Base-by-base conservation (phyloP, 805 yeast genomes). In the Yarrowia sp. region DNA sequence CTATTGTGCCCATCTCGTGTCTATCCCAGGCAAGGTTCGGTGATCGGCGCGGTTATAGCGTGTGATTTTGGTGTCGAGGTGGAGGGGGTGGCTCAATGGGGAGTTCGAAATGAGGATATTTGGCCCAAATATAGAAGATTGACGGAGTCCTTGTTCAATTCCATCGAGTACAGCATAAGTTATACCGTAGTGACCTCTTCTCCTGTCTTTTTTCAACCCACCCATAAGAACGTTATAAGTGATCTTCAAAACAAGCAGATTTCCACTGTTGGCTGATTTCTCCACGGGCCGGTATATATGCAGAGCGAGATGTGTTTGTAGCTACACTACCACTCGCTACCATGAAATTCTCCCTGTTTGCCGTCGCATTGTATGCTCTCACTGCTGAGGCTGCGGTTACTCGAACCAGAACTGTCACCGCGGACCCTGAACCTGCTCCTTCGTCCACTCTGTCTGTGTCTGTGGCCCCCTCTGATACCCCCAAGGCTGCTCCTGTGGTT, bases 401-500 rank as follows among this genome's bases (percentile, higher is more conserved):
- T 3, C 34, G n/a, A 13, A 52, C 43, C 12, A 19, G n/a, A 9
- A 30, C 52, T 1, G 52, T n/a, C 19, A 47, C 52, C 4, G 52
- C 38, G 13, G 12, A 42, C 4, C 15, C 43, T 8, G 36, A 55
- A 9, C 44, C 19, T 7, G 43, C 17, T 24, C 4, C 3, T 8
- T 52, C 58, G 1, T 52, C 58, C 4, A 52, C 58, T 52, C 58
- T 52, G 6, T 43, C 58, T 2, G 43, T 38, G 9, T 12, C 13
- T n/a, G 17, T 55, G 30, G 30, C 30, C 3, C 30, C 3, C 20
- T 30, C 44, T 19, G 38, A 55, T 14, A 20, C 46, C 14, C 44
- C 46, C 14, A 40, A 55, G 38, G n/a, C 20, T 13, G 15, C 19
- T 6, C 47, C 66, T 20, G 73, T 72, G 33, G 67, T 68, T 17